Evolutionary conservation across 23 red algal genomes (phyloP), one percentile per base, ranked within the genome.

Genomic region (Gracilaria gracilis): DNA sequence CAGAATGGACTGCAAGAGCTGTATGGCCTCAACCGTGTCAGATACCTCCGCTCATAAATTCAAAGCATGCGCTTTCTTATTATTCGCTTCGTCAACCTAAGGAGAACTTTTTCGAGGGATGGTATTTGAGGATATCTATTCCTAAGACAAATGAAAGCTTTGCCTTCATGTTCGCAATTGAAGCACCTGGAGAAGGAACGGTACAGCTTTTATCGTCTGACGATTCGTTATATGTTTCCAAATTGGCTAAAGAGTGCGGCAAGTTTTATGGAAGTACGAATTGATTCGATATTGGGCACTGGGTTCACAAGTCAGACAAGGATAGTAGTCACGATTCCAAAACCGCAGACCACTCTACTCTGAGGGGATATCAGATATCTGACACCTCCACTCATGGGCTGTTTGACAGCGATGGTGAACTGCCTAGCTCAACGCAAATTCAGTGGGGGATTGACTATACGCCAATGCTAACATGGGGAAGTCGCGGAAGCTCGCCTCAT

Each of bases 131-230:
- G 47, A 31, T 90, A n/a, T 57, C 65, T 47, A 65, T 92, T 39
- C 78, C 89, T 17, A 20, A 70, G 9, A 42, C 77, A 20, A 27
- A 39, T 37, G 36, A 55, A 17, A 50, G 50, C 47, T 83, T 61
- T 59, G 78, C 89, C 2, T 92, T 83, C 24, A 92, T 92, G 78
- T 92, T 92, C 62, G 75, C 69, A 77, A 62, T 92, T 53, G 89
- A 92, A 27, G 77, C 59, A 5, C 39, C 61, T 35, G 89, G 65
- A 19, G 27, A 46, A 47, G 89, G 77, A 31, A 79, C 91, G 3
- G 47, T 94, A n/a, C 82, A 86, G 51, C 51, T 94, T 6, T 38
- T 94, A 8, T 35, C 54, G 31, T 25, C 79, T 33, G 39, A 75
- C 37, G 78, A 92, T 62, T 47, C 38, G 14, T 40, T 92, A 28